Percentiles rank a stretch among this genome's conserved stretches.
These are phyloP conservation scores for Pythium grandisporangium DNA, from an alignment of 352 stramenopile species.

Conservation along the genomic window DNA sequence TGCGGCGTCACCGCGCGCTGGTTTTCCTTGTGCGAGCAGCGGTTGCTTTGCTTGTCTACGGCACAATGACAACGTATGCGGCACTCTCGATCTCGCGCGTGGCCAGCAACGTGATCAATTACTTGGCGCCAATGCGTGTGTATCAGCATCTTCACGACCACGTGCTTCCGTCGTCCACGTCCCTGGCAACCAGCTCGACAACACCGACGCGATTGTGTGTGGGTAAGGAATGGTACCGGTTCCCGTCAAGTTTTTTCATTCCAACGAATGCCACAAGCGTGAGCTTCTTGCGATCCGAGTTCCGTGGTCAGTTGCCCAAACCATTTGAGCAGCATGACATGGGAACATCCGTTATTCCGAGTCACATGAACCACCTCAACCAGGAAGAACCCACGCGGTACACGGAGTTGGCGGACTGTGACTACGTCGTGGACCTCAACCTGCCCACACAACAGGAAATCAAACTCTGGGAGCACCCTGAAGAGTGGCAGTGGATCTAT, in stretches of 20 bases:
- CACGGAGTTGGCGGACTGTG: constrained; percentile 61
- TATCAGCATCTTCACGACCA: constrained; percentile 61
- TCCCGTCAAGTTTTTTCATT: constrained; percentile 95
- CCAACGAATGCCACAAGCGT: constrained; percentile 70
- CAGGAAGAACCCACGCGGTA: constrained; percentile 87
- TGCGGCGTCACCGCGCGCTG: too few relatives aligned
- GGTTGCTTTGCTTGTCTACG: constrained; percentile 26
- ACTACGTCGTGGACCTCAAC: constrained; percentile 87
- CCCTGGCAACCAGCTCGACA: constrained; percentile 9
- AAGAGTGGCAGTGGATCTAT: constrained; percentile 44
- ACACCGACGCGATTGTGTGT: constrained; percentile 77
- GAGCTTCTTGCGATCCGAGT: constrained; percentile 90
- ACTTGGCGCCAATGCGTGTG: constrained; percentile 51
- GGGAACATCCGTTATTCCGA: constrained; percentile 49
- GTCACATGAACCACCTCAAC: constrained; percentile 93
- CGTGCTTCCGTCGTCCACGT: constrained; percentile 32
- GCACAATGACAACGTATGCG: constrained; percentile 33
- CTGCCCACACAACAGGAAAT: constrained; percentile 48
- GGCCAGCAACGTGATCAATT: constrained; percentile 63
- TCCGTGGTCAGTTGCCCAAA: constrained; percentile 92
- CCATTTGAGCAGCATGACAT: constrained; percentile 72
- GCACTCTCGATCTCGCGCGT: constrained; percentile 49
- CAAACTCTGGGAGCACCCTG: constrained; percentile 48
- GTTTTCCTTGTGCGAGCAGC: too few relatives aligned
- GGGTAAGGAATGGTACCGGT: constrained; percentile 98